Conservation (phyloP, 805 yeast genomes). For the Scheffersomyces stipitis region DNA sequence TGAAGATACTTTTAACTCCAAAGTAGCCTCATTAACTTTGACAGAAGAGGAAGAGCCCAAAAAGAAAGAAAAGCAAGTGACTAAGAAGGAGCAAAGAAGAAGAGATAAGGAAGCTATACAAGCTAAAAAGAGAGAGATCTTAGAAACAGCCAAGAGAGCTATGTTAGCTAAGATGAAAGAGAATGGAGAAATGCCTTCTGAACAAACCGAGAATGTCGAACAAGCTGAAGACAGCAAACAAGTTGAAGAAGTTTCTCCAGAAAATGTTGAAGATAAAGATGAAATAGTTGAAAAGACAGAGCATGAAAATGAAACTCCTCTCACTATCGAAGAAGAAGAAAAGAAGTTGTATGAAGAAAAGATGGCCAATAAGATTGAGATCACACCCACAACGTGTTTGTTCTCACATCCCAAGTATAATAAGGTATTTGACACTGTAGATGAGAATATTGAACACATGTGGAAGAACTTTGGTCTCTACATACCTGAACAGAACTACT, state of each 20-base stretch:
- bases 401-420: conserved; percentile 45
- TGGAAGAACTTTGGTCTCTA: conserved; percentile 77
- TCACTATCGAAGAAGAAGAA: conserved; percentile 18
- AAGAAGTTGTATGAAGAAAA: conserved; percentile 47
- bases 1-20: conserved; percentile 20
- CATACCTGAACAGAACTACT: conserved; percentile 76
- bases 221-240: conserved; percentile 17
- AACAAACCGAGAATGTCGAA: conserved; percentile 4
- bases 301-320: background rate
- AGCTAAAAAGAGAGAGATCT: conserved; percentile 48
- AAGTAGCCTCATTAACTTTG: conserved; percentile 18
- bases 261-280: conserved; percentile 3
- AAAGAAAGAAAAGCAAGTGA: conserved; percentile 26
- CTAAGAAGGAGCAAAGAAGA: conserved; percentile 52
- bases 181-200: conserved; percentile 15
- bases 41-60: conserved; percentile 17
- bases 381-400: conserved; percentile 50
- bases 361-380: conserved; percentile 44
- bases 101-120: conserved; percentile 49
- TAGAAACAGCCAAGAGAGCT: conserved; percentile 46
- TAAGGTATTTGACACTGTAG: conserved; percentile 34
- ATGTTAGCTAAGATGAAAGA: conserved; percentile 32
- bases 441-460: conserved; percentile 67
- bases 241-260: conserved; percentile 9
- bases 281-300: conserved; percentile 3